Conservation (phyloP, 2,329 filamentous ascomycete species). For the Pestalotiopsis sp. region DNA sequence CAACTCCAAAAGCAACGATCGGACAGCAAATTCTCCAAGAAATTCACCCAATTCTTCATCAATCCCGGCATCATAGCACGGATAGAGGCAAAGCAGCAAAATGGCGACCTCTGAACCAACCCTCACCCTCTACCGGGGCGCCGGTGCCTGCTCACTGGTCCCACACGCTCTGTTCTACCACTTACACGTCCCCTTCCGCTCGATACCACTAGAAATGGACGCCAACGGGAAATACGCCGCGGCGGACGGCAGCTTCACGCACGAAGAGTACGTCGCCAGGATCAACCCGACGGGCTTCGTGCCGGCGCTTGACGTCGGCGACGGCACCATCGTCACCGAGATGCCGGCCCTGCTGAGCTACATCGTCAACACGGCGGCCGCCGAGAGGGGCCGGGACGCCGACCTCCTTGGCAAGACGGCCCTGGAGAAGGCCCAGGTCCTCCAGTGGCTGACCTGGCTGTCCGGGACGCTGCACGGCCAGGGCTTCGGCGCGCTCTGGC, state of each 20-base stretch:
- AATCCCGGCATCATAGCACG: background rate
- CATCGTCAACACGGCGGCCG: constrained; percentile 26
- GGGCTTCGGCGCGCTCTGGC: constrained; percentile 27
- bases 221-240: constrained; percentile 23
- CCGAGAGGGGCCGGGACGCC: background rate
- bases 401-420: constrained; percentile 23
- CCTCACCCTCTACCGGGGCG: constrained; percentile 31
- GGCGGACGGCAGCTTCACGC: constrained; percentile 33
- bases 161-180: constrained; percentile 33
- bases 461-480: constrained; percentile 33
- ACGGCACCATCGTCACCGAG: constrained; percentile 34
- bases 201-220: constrained; percentile 21
- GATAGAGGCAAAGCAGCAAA: background rate
- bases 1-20: background rate
- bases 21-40: background rate
- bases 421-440: constrained; percentile 26
- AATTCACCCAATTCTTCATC: background rate
- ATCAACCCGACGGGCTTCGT: constrained; percentile 35
- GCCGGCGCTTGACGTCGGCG: constrained; percentile 29
- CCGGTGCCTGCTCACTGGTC: constrained; percentile 33
- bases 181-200: constrained; percentile 27
- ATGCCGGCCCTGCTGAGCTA: constrained; percentile 34
- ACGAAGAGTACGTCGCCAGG: constrained; percentile 27
- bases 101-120: background rate
- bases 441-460: constrained; percentile 36